Percentiles rank a stretch among this genome's conserved stretches.
Conservation (phyloP, 129 eudicot genomes). For the Rutidosis leptorrhynchoides region DNA sequence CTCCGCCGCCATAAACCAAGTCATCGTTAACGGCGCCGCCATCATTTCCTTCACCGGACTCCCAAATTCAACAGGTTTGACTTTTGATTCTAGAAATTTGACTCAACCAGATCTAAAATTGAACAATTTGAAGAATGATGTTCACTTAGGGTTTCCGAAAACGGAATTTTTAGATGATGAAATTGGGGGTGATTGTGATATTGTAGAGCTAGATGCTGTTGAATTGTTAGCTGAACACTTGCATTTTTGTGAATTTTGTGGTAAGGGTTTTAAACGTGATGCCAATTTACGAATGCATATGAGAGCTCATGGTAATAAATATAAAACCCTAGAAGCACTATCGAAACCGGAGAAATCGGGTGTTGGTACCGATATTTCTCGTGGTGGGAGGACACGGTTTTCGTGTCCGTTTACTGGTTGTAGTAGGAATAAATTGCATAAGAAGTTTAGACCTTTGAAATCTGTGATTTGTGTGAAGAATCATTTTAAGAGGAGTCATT, state of each 20-base stretch:
- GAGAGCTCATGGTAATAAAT: slow-evolving; percentile 90
- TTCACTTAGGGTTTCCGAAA: slow-evolving; percentile 29
- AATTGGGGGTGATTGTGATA: slow-evolving; percentile 37
- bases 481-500: slow-evolving; percentile 92
- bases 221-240: slow-evolving; percentile 76
- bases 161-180: slow-evolving; percentile 26
- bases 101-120: slow-evolving; percentile 13
- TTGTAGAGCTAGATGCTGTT: slow-evolving; percentile 71
- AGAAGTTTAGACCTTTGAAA: slow-evolving; percentile 73
- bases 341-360: slow-evolving; percentile 54
- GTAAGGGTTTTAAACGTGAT: slow-evolving; percentile 94
- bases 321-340: slow-evolving; percentile 68
- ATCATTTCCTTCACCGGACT: slow-evolving; percentile 38
- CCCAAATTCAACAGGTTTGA: slow-evolving; percentile 10
- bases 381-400: slow-evolving; percentile 42
- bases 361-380: background rate
- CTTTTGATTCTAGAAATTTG: background rate
- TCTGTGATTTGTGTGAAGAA: slow-evolving; percentile 73
- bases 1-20: slow-evolving; percentile 59
- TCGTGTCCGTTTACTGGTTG: slow-evolving; percentile 84
- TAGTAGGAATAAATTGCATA: slow-evolving; percentile 57
- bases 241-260: slow-evolving; percentile 81
- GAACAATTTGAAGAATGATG: background rate
- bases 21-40: slow-evolving; percentile 72
- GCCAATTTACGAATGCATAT: slow-evolving; percentile 94